phyloP scores from a whole-genome alignment of 2,329 filamentous ascomycete genomes.

The Sporothrix pallida region DNA sequence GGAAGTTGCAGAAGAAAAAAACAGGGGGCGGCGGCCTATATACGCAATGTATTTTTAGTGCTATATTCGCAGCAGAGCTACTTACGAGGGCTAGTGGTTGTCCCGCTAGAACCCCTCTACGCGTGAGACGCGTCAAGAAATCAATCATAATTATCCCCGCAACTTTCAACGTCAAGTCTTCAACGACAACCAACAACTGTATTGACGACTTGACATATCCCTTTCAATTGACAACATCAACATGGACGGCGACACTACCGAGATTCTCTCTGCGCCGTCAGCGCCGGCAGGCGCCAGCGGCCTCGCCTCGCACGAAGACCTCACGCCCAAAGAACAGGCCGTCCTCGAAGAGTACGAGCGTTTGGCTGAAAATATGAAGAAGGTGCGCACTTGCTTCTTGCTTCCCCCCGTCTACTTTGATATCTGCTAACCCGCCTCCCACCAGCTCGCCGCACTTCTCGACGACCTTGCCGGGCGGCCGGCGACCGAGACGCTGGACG shows the following conservation, averaged over 20 bases:
- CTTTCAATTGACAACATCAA: background rate
- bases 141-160: conserved; percentile 13
- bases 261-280: conserved; percentile 31
- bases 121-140: conserved; percentile 28
- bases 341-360: conserved; percentile 92
- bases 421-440: conserved; percentile 40
- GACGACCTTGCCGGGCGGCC: conserved; percentile 71
- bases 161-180: background rate
- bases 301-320: conserved; percentile 48
- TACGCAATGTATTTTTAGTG: conserved; percentile 15
- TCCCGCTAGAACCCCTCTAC: conserved; percentile 25
- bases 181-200: background rate
- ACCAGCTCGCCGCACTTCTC: conserved; percentile 63
- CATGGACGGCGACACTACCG: conserved; percentile 36
- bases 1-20: background rate
- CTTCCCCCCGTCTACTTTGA: background rate
- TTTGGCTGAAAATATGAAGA: conserved; percentile 87
- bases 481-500: conserved; percentile 82
- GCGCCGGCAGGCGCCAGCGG: conserved; percentile 21
- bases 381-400: conserved; percentile 56
- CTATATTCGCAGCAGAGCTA: background rate
- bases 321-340: conserved; percentile 87
- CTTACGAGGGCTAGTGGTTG: background rate
- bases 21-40: background rate
- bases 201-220: background rate